phyloP scores from a whole-genome alignment of 768 basidiomycete genomes.

The Mycena chlorophos region DNA sequence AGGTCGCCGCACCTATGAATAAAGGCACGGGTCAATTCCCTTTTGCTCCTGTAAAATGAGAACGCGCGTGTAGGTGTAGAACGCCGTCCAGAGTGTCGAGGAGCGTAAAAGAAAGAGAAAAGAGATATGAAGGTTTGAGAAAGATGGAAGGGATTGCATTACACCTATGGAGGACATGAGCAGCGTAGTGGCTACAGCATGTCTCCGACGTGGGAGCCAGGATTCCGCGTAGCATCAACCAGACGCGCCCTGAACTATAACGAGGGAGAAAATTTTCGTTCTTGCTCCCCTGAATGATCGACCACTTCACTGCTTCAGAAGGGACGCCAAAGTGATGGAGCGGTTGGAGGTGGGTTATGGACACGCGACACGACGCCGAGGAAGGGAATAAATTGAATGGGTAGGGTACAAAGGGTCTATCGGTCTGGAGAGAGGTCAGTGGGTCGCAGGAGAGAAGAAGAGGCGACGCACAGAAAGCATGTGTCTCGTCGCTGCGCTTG shows the following conservation, averaged over 20 bases:
- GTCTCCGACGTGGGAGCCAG: conserved; percentile 56
- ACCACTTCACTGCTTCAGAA: conserved; percentile 58
- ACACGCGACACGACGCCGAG: not conserved
- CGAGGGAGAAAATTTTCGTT: conserved; percentile 34
- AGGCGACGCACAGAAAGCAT: conserved; percentile 83
- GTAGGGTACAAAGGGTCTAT: conserved; percentile 4
- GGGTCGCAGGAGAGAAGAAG: conserved; percentile 18
- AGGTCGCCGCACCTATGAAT: conserved; percentile 34
- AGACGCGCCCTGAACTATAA: conserved; percentile 27
- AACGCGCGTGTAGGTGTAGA: conserved; percentile 68
- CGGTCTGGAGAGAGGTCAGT: conserved; percentile 33
- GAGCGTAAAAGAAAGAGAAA: conserved; percentile 50
- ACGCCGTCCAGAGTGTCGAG: conserved; percentile 96
- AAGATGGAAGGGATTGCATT: not conserved
- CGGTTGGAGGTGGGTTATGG: conserved; percentile 27
- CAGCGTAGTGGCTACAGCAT: conserved; percentile 24
- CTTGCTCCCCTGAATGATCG: conserved; percentile 87
- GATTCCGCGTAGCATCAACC: conserved; percentile 33
- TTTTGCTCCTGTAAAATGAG: conserved; percentile 98
- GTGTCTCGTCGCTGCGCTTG: conserved; percentile 94
- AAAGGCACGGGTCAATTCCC: conserved; percentile 25
- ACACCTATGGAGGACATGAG: conserved; percentile 7
- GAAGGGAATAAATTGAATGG: conserved; percentile 22
- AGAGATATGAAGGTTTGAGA: too few relatives aligned
- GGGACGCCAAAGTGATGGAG: conserved; percentile 89